Conservation (phyloP, 352 stramenopile species). For the Pythium diclinum region DNA sequence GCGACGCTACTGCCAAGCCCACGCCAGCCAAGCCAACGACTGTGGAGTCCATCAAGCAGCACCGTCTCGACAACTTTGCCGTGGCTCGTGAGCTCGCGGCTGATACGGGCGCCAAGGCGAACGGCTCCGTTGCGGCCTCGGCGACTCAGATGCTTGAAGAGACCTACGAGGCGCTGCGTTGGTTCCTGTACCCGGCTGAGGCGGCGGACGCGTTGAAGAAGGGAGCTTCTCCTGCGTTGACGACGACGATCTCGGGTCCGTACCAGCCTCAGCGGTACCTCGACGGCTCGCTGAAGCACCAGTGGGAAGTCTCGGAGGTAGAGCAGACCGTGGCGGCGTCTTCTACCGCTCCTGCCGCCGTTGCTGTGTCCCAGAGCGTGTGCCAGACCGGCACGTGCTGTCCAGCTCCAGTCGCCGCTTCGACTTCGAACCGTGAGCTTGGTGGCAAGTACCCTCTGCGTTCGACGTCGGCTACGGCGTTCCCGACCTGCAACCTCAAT, state of each 20-base stretch:
- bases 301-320: conserved; percentile 33
- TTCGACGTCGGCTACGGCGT: conserved; percentile 25
- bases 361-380: background rate
- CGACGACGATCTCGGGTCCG: conserved; percentile 12
- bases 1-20: conserved; percentile 4
- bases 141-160: conserved; percentile 30
- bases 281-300: conserved; percentile 37
- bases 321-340: background rate
- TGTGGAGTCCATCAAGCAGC: conserved; percentile 12
- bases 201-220: conserved; percentile 22
- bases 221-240: conserved; percentile 1
- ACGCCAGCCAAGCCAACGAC: background rate
- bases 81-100: conserved; percentile 22
- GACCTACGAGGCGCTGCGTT: conserved; percentile 33
- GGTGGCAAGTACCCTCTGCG: conserved; percentile 35
- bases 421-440: conserved; percentile 23
- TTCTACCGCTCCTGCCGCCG: background rate
- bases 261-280: conserved; percentile 44
- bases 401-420: background rate
- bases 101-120: conserved; percentile 12
- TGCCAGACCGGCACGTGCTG: conserved; percentile 24
- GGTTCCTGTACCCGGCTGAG: conserved; percentile 47
- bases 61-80: conserved; percentile 22
- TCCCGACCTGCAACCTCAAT: conserved; percentile 11
- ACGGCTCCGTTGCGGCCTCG: conserved; percentile 11